These are phyloP conservation scores for Pseudogymnoascus verrucosus DNA, from an alignment of 2,329 filamentous ascomycete genomes.

Conservation along the genomic window DNA sequence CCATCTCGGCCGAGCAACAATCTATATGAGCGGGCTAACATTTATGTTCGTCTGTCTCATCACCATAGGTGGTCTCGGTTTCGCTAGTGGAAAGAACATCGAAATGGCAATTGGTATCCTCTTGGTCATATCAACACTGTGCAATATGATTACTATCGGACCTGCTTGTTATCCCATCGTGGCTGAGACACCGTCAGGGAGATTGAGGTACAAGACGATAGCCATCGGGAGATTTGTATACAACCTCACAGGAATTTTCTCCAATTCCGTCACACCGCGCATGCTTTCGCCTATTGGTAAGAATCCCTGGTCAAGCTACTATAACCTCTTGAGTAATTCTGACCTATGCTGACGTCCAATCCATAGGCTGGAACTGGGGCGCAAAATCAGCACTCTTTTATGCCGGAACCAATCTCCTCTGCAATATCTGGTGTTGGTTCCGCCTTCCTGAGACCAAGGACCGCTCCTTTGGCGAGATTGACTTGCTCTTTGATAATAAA, in stretches of 20 bases:
- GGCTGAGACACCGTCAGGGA: slow-evolving; percentile 21
- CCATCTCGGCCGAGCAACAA: slow-evolving; percentile 32
- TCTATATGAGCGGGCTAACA: slow-evolving; percentile 33
- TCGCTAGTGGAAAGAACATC: slow-evolving; percentile 64
- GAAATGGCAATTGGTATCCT: slow-evolving; percentile 29
- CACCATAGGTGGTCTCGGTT: slow-evolving; percentile 74
- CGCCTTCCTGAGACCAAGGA: slow-evolving; percentile 70
- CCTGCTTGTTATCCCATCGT: slow-evolving; percentile 25
- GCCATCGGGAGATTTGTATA: slow-evolving; percentile 23
- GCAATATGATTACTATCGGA: slow-evolving; percentile 30
- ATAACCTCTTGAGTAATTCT: background rate
- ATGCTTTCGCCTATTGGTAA: slow-evolving; percentile 23
- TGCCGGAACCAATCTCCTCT: slow-evolving; percentile 25
- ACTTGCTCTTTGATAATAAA: slow-evolving; percentile 67
- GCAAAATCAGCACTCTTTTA: slow-evolving; percentile 27
- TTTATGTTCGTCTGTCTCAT: slow-evolving; percentile 42
- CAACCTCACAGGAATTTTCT: slow-evolving; percentile 22
- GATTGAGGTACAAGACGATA: slow-evolving; percentile 22
- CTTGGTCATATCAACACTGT: slow-evolving; percentile 26
- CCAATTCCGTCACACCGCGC: slow-evolving; percentile 23
- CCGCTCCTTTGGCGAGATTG: slow-evolving; percentile 75
- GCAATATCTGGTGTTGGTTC: slow-evolving; percentile 28
- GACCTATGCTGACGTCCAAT: background rate
- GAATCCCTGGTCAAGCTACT: slow-evolving; percentile 12
- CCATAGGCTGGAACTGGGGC: slow-evolving; percentile 26